Percentiles rank a stretch among this genome's conserved stretches.
Conservation (phyloP, 345 rosid genomes). For the Gossypium sturtianum region DNA sequence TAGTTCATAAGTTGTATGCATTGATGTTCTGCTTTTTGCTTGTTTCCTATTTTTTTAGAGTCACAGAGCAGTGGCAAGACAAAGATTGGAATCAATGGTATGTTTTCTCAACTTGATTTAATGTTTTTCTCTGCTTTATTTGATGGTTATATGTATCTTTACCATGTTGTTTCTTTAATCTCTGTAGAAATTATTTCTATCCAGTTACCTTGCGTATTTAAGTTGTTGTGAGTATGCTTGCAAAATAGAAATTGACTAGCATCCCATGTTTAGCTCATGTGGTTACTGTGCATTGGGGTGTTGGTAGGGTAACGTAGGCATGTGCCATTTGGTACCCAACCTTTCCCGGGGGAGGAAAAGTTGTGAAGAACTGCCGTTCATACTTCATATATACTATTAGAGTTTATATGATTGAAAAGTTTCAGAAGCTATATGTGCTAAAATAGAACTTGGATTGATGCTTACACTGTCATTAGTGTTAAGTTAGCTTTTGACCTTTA, state of each 20-base stretch:
- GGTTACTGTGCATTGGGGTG: background rate
- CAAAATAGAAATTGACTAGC: background rate
- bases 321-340: background rate
- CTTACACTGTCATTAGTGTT: background rate
- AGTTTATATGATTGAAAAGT: background rate
- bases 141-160: background rate
- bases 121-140: background rate
- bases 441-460: background rate
- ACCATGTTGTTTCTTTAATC: background rate
- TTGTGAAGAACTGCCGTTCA: background rate
- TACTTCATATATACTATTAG: background rate
- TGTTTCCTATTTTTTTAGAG: constrained; percentile 34
- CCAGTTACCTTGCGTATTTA: background rate
- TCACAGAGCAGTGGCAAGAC: constrained; percentile 51
- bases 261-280: background rate
- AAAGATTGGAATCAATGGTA: constrained; percentile 91
- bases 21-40: constrained; percentile 20
- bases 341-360: background rate
- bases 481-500: background rate
- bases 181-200: background rate
- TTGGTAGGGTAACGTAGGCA: background rate
- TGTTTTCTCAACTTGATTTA: constrained; percentile 13
- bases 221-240: background rate
- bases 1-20: constrained; percentile 7
- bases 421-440: background rate